Percentiles rank a stretch among this genome's conserved stretches.
Conservation (phyloP, 495 filamentous ascomycete genomes). For the Xylaria bambusicola region DNA sequence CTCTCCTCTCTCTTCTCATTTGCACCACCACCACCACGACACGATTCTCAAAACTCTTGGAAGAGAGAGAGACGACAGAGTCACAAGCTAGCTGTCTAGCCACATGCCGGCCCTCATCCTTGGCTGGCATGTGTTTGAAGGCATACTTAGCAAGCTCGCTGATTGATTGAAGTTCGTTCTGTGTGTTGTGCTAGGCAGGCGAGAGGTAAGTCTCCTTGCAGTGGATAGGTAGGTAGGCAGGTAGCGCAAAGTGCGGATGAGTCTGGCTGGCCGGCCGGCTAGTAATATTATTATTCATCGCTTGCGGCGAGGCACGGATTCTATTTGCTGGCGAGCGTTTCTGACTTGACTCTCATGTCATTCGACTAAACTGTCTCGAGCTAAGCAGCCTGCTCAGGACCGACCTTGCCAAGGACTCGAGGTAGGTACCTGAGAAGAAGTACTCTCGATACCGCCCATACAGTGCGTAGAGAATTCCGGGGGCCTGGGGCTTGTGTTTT, state of each 20-base stretch:
- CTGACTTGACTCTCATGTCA: constrained; percentile 10
- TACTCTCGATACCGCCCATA: neutral
- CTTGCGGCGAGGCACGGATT: constrained; percentile 13
- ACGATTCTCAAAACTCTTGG: neutral
- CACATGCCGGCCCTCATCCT: neutral
- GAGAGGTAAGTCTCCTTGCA: too few relatives aligned
- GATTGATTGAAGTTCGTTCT: too few relatives aligned
- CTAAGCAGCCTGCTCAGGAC: neutral
- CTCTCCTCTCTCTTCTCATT: too few relatives aligned
- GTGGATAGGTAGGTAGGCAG: too few relatives aligned
- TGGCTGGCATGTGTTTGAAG: constrained; percentile 1
- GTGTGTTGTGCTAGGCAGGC: too few relatives aligned
- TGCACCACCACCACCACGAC: neutral
- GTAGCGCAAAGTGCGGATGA: neutral
- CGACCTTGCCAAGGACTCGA: too few relatives aligned
- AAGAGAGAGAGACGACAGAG: neutral
- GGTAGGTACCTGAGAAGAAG: neutral
- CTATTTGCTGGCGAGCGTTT: constrained; percentile 10
- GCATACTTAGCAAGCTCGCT: too few relatives aligned
- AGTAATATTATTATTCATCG: constrained; percentile 14
- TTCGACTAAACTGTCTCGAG: neutral
- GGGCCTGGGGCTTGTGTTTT: neutral
- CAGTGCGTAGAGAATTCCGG: neutral
- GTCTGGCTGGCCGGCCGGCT: neutral
- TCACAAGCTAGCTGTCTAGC: neutral